These are phyloP conservation scores for Fusarium papillatum DNA, from an alignment of 2,329 filamentous ascomycete genomes.

Conservation along the genomic window DNA sequence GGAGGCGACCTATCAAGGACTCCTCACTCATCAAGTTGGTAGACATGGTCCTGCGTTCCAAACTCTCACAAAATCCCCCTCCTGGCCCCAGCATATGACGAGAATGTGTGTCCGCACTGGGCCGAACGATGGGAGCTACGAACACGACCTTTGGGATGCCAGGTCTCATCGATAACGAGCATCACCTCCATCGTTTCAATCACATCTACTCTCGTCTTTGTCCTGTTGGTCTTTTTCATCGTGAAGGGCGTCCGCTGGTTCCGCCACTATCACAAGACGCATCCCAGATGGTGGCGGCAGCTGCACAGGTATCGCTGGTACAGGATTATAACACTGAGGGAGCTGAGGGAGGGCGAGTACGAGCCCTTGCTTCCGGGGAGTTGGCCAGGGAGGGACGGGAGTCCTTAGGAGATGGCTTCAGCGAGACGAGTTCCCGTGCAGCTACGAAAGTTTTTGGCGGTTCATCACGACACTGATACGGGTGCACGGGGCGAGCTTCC, in stretches of 20 bases:
- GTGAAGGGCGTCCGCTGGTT: slow-evolving; percentile 36
- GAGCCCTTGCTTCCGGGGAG: slow-evolving; percentile 46
- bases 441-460: slow-evolving; percentile 19
- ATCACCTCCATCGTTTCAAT: slow-evolving; percentile 46
- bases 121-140: slow-evolving; percentile 56
- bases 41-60: slow-evolving; percentile 69
- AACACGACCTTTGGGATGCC: slow-evolving; percentile 51
- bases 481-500: slow-evolving; percentile 16
- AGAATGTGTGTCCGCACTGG: slow-evolving; percentile 66
- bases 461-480: not conserved
- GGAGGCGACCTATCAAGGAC: not conserved
- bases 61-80: slow-evolving; percentile 60
- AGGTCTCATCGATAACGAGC: slow-evolving; percentile 51
- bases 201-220: slow-evolving; percentile 44
- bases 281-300: slow-evolving; percentile 33
- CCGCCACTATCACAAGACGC: slow-evolving; percentile 36
- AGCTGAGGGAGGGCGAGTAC: slow-evolving; percentile 44
- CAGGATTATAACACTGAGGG: slow-evolving; percentile 8
- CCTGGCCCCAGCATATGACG: slow-evolving; percentile 64
- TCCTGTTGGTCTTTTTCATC: slow-evolving; percentile 42
- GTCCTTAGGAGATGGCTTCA: slow-evolving; percentile 9
- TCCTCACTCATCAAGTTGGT: slow-evolving; percentile 18
- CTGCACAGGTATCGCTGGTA: slow-evolving; percentile 29
- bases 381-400: slow-evolving; percentile 2
- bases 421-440: not conserved